Evolutionary conservation across 148 eudicot species (phyloP).

Genomic region (Diospyros lotus): DNA sequence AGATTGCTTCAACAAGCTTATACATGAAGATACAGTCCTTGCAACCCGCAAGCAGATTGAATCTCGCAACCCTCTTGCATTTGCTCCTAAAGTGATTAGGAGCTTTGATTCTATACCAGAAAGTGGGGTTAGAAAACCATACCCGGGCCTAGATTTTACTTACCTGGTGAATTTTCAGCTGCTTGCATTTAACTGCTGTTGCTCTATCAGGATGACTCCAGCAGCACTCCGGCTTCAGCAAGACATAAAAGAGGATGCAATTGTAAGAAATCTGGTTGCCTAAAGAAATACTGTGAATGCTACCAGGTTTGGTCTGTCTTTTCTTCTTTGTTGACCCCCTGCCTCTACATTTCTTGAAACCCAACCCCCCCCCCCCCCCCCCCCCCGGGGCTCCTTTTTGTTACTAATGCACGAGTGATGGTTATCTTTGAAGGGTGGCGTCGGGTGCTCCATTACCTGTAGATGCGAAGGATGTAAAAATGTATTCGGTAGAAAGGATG

Average conservation of each 20-base stretch:
- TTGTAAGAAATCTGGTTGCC: constrained; percentile 93
- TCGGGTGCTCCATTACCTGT: constrained; percentile 91
- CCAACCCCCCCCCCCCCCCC: not conserved
- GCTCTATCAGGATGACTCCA: constrained; percentile 66
- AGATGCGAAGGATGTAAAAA: constrained; percentile 96
- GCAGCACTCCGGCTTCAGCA: constrained; percentile 92
- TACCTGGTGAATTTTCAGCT: not conserved
- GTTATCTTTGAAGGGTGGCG: constrained; percentile 69
- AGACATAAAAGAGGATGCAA: constrained; percentile 98
- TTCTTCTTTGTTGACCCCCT: not conserved
- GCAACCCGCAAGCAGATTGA: constrained; percentile 96
- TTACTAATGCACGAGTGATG: constrained; percentile 1
- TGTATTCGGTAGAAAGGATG: constrained; percentile 85
- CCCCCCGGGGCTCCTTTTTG: not conserved
- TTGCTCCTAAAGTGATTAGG: constrained; percentile 95
- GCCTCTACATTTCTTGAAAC: constrained; percentile 3
- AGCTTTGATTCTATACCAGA: constrained; percentile 52
- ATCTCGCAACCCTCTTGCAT: constrained; percentile 95
- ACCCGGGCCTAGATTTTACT: constrained; percentile 7
- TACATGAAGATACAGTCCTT: constrained; percentile 83
- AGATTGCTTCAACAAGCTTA: constrained; percentile 95
- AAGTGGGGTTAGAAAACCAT: constrained; percentile 38
- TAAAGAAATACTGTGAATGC: constrained; percentile 98
- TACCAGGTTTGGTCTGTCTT: constrained; percentile 59
- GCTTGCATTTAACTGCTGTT: constrained; percentile 6